Evolutionary conservation across 768 basidiomycete species (phyloP), one percentile per base, ranked within the genome.

Genomic region (Panaeolus cyanescens): DNA sequence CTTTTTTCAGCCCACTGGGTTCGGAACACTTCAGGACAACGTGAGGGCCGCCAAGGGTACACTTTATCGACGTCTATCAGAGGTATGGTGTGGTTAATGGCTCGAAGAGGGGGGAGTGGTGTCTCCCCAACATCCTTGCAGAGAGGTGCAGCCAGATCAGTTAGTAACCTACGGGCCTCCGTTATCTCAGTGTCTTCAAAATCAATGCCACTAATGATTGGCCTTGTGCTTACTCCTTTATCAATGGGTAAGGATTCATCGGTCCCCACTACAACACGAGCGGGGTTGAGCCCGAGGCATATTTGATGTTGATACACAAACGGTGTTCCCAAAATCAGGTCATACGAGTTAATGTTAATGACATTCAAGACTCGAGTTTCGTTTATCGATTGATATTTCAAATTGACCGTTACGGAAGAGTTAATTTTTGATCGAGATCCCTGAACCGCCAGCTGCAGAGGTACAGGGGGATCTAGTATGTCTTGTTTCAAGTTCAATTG

Each of bases 261-360:
- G 8, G 66, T 70, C 1, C 75, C 71, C n/a, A 77, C 65, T 0
- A 74, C 57, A 0, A 76, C 64, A 0, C 58, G 55, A 0, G 70
- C 28, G 2, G 64, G 71, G 59, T 73, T 75, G 2, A 72, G 62
- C 1, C 74, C 75, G 1, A 74, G 19, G 0, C 56, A 20, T 0
- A 72, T 65, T 22, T 71, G 57, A 60, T 78, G 69, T 28, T 77
- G 75, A 25, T 56, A 77, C 13, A 80, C 33, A 53, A 74, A 81
- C 0, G 76, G 79, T 0, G 77, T 79, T 1, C 80, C 77, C 0
- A 82, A 64, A 2, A 81, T 77, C 0, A 79, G 0, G 54, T 83
- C 76, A 57, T 84, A 81, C 8, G 61, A 72, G 0, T 72, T 69
- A 0, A 83, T 2, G 57, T 83, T 82, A 0, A 72, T 71, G 0